A percentile compares a stretch with the other conserved stretches of the same genome.
Evolutionary conservation across 441 rosid genomes (phyloP).

Genomic region (Populus hybrid): DNA sequence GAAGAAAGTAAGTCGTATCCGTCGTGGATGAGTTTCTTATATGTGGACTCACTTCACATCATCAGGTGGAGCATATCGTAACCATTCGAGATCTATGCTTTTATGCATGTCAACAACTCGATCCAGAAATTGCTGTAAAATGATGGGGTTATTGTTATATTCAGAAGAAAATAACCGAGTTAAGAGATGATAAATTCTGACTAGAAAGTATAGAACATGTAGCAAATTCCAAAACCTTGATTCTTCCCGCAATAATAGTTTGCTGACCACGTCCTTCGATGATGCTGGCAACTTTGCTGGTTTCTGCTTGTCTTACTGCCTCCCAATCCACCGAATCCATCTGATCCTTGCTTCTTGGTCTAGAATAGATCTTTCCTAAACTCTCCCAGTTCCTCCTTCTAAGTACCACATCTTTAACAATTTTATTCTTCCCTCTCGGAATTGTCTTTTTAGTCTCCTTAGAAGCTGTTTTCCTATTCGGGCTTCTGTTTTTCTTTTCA

Average conservation of each 20-base stretch:
- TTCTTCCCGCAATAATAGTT: slow-evolving; percentile 37
- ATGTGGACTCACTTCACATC: slow-evolving; percentile 44
- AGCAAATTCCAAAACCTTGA: slow-evolving; percentile 36
- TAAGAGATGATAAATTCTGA: background rate
- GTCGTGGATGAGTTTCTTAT: background rate
- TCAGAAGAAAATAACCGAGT: background rate
- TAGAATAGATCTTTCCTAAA: slow-evolving; percentile 35
- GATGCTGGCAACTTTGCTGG: slow-evolving; percentile 26
- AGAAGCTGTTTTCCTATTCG: background rate
- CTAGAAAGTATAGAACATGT: too few relatives aligned
- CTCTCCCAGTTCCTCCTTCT: slow-evolving; percentile 45
- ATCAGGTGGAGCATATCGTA: slow-evolving; percentile 54
- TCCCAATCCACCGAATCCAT: slow-evolving; percentile 65
- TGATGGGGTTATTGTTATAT: background rate
- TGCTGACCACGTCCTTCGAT: slow-evolving; percentile 59
- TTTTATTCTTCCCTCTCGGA: slow-evolving; percentile 15
- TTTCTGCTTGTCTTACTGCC: slow-evolving; percentile 40
- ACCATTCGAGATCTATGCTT: slow-evolving; percentile 68
- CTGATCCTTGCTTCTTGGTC: slow-evolving; percentile 23
- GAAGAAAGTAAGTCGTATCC: background rate
- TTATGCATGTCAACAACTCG: slow-evolving; percentile 36
- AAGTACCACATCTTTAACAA: slow-evolving; percentile 23
- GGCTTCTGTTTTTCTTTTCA: background rate
- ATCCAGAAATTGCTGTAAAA: slow-evolving; percentile 48
- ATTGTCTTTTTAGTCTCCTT: slow-evolving; percentile 9